Evolutionary conservation across 805 yeast genomes (phyloP), one percentile per base, ranked within the genome.

Genomic region (Candida khao-thaluensis): DNA sequence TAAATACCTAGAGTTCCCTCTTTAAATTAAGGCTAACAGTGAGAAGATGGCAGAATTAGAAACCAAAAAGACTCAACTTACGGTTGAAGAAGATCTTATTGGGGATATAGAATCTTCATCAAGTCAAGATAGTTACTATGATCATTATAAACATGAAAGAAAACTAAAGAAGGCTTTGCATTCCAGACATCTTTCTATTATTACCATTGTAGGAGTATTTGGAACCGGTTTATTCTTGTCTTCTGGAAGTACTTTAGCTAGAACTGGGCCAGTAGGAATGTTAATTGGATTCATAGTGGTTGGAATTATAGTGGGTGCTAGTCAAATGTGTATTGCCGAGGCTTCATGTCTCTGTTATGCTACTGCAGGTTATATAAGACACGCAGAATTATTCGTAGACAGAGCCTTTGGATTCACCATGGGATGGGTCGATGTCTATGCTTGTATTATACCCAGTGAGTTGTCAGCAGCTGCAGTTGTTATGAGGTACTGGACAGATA

Each of bases 221-320:
- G 75, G 74, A 40, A 69, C 74, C 22, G 85, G 85, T 49, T 59
- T 80, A 20, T 79, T 76, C 53, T 63, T 79, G 23, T 76, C 79
- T 27, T 63, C 76, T 0, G 81, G 81, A 14, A 67, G 66, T 27
- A 65, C 79, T 10, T 60, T 79, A 38, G 63, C 66, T 21, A 58
- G 47, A 9, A 79, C 77, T 17, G 59, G 59, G 3, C 50, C 49
- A 9, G 77, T 72, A 3, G 69, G 80, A 3, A 55, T 77, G 51
- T 56, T 79, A 30, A 59, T 79, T 30, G 69, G 76, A 32, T 79
- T 72, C 46, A 43, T 64, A 7, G 54, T 77, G 39, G 68, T 77
- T 43, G 82, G 81, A 17, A 12, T 31, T 14, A 62, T 54, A 10
- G 60, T 57, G 10, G 72, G 72, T 33, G 37, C 63, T 25, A 66